Evolutionary conservation across 2,329 filamentous ascomycete genomes (phyloP).

Genomic region (Penicillium sp.): DNA sequence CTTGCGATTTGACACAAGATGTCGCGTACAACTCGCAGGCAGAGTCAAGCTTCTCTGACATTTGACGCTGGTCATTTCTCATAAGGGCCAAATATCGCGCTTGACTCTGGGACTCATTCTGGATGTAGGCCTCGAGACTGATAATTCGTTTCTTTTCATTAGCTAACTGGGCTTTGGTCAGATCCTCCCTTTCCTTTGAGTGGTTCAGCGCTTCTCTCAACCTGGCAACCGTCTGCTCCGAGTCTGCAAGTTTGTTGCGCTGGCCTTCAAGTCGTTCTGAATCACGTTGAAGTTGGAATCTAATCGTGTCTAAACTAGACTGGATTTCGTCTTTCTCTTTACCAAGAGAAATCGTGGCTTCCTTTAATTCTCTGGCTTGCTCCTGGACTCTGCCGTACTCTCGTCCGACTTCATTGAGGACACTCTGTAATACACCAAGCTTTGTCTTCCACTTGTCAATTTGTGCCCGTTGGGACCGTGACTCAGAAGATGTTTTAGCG

Average conservation of each 20-base stretch:
- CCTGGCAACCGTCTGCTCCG: slow-evolving; percentile 16
- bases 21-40: slow-evolving; percentile 16
- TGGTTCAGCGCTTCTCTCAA: slow-evolving; percentile 27
- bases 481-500: slow-evolving; percentile 22
- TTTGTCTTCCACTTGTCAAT: slow-evolving; percentile 37
- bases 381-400: slow-evolving; percentile 33
- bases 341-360: slow-evolving; percentile 21
- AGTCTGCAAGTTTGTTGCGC: slow-evolving; percentile 19
- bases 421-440: slow-evolving; percentile 30
- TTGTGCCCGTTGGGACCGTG: slow-evolving; percentile 21
- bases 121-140: slow-evolving; percentile 35
- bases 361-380: slow-evolving; percentile 30
- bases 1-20: slow-evolving; percentile 14
- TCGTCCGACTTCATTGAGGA: slow-evolving; percentile 35
- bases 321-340: slow-evolving; percentile 27
- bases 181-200: slow-evolving; percentile 21
- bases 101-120: slow-evolving; percentile 24
- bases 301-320: slow-evolving; percentile 26
- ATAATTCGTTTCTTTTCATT: slow-evolving; percentile 31
- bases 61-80: slow-evolving; percentile 23
- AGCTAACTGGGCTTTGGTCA: slow-evolving; percentile 21
- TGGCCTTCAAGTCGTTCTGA: slow-evolving; percentile 19
- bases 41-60: slow-evolving; percentile 20
- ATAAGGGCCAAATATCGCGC: slow-evolving; percentile 21
- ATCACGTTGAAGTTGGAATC: slow-evolving; percentile 17